Percentiles rank a stretch among this genome's conserved stretches.
Conservation (phyloP, 208 protist species). For the Herpetomonas samuelpessoai region DNA sequence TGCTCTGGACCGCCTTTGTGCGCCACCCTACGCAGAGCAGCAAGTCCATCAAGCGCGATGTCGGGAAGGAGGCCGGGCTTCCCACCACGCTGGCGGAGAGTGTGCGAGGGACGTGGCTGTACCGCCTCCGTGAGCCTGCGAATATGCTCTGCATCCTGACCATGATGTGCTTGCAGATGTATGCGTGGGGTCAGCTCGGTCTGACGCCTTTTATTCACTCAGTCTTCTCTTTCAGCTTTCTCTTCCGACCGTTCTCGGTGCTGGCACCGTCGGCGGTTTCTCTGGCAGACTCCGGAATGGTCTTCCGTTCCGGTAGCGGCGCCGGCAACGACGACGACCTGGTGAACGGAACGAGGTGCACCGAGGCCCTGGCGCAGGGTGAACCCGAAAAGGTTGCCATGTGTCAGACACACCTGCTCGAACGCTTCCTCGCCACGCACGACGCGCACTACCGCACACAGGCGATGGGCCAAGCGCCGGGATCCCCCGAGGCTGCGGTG, state of each 20-base stretch:
- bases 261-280: constrained; percentile 3
- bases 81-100: constrained; percentile 42
- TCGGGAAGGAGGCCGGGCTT: constrained; percentile 24
- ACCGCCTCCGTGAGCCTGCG: constrained; percentile 52
- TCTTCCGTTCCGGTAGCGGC: background rate
- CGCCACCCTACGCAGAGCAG: constrained; percentile 49
- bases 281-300: background rate
- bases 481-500: background rate
- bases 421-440: background rate
- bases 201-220: constrained; percentile 31
- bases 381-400: background rate
- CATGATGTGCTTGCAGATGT: constrained; percentile 45
- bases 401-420: background rate
- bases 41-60: constrained; percentile 8
- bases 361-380: no score
- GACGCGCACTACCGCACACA: background rate
- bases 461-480: no score
- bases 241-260: constrained; percentile 16
- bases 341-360: no score
- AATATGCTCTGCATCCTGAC: constrained; percentile 38
- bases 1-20: constrained; percentile 39
- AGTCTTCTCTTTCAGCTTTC: constrained; percentile 14
- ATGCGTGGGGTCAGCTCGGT: constrained; percentile 49
- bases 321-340: no score
- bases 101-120: constrained; percentile 54